Conservation (phyloP, 208 protist species). For the Vickermania ingenoplastis region DNA sequence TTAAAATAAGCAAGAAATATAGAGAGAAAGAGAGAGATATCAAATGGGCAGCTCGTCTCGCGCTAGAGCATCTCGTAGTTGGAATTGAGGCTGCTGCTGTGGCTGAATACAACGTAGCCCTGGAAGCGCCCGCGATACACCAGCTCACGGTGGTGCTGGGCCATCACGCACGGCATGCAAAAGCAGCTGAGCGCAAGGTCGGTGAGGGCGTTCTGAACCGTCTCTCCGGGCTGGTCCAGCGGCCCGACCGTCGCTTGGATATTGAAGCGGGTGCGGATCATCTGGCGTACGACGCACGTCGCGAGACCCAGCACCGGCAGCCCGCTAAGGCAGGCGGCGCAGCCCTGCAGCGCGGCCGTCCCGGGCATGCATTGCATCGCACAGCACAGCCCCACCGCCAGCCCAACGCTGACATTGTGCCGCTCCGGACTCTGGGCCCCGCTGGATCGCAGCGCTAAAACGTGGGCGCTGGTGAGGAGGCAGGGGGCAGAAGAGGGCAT, state of each 20-base stretch:
- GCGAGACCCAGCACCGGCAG: not conserved
- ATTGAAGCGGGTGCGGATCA: not conserved
- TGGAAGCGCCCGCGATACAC: slow-evolving; percentile 14
- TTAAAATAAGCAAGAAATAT: too few relatives aligned
- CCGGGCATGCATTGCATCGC: not conserved
- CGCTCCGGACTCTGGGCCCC: not conserved
- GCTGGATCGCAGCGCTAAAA: not conserved
- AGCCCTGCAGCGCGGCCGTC: not conserved
- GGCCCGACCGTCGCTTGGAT: not conserved
- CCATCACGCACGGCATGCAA: slow-evolving; percentile 18
- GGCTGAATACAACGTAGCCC: too few relatives aligned
- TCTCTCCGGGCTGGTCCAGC: not conserved
- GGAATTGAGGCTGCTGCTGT: too few relatives aligned
- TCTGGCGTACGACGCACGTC: not conserved
- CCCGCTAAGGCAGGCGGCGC: not conserved
- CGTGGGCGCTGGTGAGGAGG: not conserved
- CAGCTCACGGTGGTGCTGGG: slow-evolving; percentile 36
- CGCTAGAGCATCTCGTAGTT: too few relatives aligned
- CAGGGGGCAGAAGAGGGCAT: not conserved
- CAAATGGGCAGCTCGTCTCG: too few relatives aligned
- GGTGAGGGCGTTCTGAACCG: not conserved
- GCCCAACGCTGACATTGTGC: not conserved
- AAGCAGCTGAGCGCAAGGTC: slow-evolving; percentile 9
- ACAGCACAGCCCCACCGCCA: not conserved
- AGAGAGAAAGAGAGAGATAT: too few relatives aligned